Conservation (phyloP, 345 rosid genomes). For the Citrus glauca region DNA sequence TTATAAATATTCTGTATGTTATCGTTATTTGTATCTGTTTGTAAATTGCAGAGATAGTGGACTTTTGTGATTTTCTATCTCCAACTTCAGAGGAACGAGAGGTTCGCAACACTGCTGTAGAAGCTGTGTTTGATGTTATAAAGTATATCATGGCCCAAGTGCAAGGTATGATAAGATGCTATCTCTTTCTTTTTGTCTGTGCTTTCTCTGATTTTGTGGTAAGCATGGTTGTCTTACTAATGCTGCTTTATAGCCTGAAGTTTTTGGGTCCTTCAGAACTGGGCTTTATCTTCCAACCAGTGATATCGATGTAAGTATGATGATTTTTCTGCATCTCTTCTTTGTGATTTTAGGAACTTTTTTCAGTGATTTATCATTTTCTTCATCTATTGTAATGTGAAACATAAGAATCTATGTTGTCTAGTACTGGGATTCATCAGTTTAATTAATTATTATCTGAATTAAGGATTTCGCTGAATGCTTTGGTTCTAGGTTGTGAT, state of each 20-base stretch:
- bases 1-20: not conserved
- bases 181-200: constrained; percentile 1
- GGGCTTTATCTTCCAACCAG: constrained; percentile 93
- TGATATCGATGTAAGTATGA: constrained; percentile 83
- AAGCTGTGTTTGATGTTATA: constrained; percentile 60
- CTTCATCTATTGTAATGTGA: not conserved
- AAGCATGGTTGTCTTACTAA: not conserved
- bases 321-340: not conserved
- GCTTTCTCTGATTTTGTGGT: not conserved
- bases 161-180: constrained; percentile 42
- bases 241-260: constrained; percentile 56
- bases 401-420: not conserved
- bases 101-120: constrained; percentile 54
- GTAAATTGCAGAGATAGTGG: constrained; percentile 64
- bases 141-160: constrained; percentile 88
- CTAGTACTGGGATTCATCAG: not conserved
- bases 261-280: constrained; percentile 84
- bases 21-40: not conserved
- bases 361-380: not conserved
- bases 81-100: constrained; percentile 78
- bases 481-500: constrained; percentile 62
- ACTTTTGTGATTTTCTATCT: constrained; percentile 75
- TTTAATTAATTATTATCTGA: not conserved
- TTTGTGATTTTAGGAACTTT: not conserved
- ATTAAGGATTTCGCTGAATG: constrained; percentile 1